Base-by-base conservation (phyloP, 371 early-diverging fungal genomes). In the Haplosporangium sp. region DNA sequence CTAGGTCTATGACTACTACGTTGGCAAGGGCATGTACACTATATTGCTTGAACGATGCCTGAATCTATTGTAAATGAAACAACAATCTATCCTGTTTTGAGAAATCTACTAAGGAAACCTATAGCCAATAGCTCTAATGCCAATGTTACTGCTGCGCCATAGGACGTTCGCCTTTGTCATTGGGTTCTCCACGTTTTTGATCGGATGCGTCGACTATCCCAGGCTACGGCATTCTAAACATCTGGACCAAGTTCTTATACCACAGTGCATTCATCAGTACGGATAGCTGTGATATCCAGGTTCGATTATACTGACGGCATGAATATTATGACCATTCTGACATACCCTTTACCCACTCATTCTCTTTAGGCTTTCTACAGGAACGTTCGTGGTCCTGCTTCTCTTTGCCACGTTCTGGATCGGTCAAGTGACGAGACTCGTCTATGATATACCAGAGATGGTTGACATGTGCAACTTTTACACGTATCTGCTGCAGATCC, bases 191-290 rank as follows among this genome's bases (percentile, higher is more conserved):
- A 93, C 93, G 0, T 98, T 98, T 82, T 81, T 96, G 21, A 79
- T 93, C 54, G 90, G 92, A 6, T 98, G 99, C 83, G 85, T 99
- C 43, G 93, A 98, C 80, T 94, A 96, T 72, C 81, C 91, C 9
- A 86, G 88, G 60, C 86, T 97, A 23, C 88, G 89, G 23, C 82
- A 86, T 45, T 87, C 88, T 50, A 86, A 89, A 62, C 74, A 81
- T 52, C 83, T 98, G 54, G 69, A 83, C 1, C 92, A 95, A 10
- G 93, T 96, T 1, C 80, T 97, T 40, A 82, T 91, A 14, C 92
- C 94, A 6, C 89, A 94, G 55, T 96, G 95, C 69, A 60, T 87
- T 20, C 81, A 84, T 69, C 81, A 61, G 86, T 80, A 79, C 50
- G 62, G 29, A n/a, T n/a, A n/a, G n/a, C n/a, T n/a, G n/a, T n/a